These are phyloP conservation scores for Leccinum boreale DNA, from an alignment of 768 basidiomycete genomes.

Conservation along the genomic window DNA sequence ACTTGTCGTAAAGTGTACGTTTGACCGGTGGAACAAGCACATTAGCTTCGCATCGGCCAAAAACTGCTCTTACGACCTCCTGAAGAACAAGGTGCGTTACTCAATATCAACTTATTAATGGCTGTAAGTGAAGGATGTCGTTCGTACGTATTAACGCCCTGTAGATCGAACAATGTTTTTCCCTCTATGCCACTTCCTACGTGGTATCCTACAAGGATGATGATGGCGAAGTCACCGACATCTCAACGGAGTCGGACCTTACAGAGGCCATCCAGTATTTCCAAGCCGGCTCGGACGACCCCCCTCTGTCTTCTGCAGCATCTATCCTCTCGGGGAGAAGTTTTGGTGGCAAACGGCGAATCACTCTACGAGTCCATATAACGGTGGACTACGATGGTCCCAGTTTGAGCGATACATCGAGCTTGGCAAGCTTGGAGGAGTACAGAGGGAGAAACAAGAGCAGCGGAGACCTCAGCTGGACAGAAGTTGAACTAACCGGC, in stretches of 20 bases:
- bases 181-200: conserved; percentile 66
- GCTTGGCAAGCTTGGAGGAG: conserved; percentile 76
- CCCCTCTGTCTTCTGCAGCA: conserved; percentile 63
- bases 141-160: conserved; percentile 1
- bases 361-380: conserved; percentile 75
- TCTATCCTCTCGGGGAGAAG: conserved; percentile 69
- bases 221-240: conserved; percentile 73
- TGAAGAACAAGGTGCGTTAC: conserved; percentile 64
- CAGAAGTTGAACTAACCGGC: conserved; percentile 41
- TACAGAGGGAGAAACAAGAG: conserved; percentile 59
- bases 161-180: conserved; percentile 85
- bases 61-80: conserved; percentile 72
- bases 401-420: conserved; percentile 85
- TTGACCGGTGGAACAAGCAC: conserved; percentile 68
- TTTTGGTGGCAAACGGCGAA: conserved; percentile 65
- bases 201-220: conserved; percentile 84
- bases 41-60: conserved; percentile 79
- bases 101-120: neutral
- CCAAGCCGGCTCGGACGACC: conserved; percentile 70
- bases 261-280: conserved; percentile 89
- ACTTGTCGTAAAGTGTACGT: conserved; percentile 79
- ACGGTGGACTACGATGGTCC: conserved; percentile 88
- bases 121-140: neutral
- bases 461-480: conserved; percentile 40
- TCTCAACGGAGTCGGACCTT: conserved; percentile 69